Conservation (phyloP, 306 rosid species). For the Mucuna pruriens region DNA sequence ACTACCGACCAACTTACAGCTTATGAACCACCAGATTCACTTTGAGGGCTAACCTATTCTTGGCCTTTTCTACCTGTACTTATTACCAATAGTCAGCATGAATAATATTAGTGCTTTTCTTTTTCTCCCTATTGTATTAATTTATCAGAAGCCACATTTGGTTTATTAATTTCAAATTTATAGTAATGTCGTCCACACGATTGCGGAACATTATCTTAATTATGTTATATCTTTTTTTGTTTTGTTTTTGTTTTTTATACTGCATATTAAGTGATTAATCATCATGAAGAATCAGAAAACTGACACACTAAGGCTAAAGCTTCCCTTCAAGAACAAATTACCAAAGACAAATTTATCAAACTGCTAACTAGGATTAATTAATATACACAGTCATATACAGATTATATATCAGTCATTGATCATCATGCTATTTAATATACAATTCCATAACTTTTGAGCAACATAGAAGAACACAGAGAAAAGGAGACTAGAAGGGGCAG, state of each 20-base stretch:
- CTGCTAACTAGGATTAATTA: conserved; percentile 19
- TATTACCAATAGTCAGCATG: neutral
- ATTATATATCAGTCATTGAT: conserved; percentile 20
- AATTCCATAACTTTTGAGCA: conserved; percentile 28
- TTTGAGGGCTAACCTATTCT: neutral
- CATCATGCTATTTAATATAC: conserved; percentile 28
- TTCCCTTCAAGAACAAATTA: conserved; percentile 17
- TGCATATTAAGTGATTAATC: neutral
- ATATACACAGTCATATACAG: conserved; percentile 1
- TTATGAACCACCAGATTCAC: conserved; percentile 16
- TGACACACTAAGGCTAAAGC: neutral
- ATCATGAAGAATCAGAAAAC: neutral
- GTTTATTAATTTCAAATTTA: neutral
- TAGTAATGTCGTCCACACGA: conserved; percentile 14
- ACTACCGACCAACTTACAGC: neutral
- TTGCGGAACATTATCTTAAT: neutral
- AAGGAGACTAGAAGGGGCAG: conserved; percentile 10
- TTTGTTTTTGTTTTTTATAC: neutral
- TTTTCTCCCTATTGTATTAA: neutral
- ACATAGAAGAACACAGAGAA: conserved; percentile 31
- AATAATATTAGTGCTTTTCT: neutral
- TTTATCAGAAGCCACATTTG: neutral
- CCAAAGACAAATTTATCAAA: conserved; percentile 1
- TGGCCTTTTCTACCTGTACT: neutral
- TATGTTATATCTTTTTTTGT: neutral